These are phyloP conservation scores for Sporisorium graminicola DNA, from an alignment of 1,284 basidiomycete species.

Conservation along the genomic window DNA sequence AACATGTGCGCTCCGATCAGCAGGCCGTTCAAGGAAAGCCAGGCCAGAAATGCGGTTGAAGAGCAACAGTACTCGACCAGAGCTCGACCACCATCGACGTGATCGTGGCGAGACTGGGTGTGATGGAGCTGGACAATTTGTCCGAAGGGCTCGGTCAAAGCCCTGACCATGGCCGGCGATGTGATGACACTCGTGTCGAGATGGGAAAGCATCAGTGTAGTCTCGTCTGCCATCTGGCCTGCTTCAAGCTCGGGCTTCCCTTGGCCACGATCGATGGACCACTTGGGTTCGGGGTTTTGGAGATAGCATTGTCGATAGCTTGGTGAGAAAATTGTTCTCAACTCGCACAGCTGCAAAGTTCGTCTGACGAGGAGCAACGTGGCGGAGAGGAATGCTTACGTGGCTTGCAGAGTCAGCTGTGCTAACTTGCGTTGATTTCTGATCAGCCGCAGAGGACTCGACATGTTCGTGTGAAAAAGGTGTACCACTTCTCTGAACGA, in stretches of 20 bases:
- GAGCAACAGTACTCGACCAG: slow-evolving; percentile 28
- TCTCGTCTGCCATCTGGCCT: not conserved
- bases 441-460: slow-evolving; percentile 6
- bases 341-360: not conserved
- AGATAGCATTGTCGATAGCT: not conserved
- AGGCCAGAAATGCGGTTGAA: slow-evolving; percentile 32
- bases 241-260: not conserved
- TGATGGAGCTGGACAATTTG: slow-evolving; percentile 11
- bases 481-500: slow-evolving; percentile 65
- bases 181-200: slow-evolving; percentile 26
- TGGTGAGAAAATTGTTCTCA: not conserved
- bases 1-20: slow-evolving; percentile 19
- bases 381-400: slow-evolving; percentile 9
- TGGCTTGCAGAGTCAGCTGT: slow-evolving; percentile 3
- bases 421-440: not conserved
- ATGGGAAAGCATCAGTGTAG: slow-evolving; percentile 15
- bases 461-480: slow-evolving; percentile 48
- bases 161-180: slow-evolving; percentile 23
- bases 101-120: not conserved
- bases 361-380: not conserved
- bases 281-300: not conserved
- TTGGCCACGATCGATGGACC: not conserved
- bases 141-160: slow-evolving; percentile 40
- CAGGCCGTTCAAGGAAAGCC: slow-evolving; percentile 24
- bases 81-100: not conserved